Percentiles rank a stretch among this genome's conserved stretches.
Conservation (phyloP, 257 asterid species). For the Petrea volubilis region DNA sequence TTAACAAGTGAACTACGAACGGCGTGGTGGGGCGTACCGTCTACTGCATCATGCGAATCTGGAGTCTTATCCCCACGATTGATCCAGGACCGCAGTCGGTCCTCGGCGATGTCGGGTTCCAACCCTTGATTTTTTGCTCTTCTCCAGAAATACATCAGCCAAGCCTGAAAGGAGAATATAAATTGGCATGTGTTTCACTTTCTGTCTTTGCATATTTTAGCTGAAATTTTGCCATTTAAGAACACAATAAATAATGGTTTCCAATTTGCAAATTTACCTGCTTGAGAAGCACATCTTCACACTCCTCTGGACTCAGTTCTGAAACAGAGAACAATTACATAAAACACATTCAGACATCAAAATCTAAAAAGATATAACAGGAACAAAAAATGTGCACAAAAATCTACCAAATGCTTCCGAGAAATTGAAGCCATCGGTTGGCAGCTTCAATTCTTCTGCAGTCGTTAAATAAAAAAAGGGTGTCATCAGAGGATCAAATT, state of each 20-base stretch:
- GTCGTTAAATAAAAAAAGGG: neutral
- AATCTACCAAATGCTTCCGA: conserved; percentile 73
- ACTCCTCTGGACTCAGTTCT: conserved; percentile 78
- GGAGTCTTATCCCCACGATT: conserved; percentile 51
- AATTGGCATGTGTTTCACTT: no score
- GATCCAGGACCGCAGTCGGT: conserved; percentile 75
- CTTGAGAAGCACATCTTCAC: conserved; percentile 73
- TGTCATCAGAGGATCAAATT: neutral
- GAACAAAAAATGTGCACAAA: neutral
- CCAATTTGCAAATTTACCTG: conserved; percentile 44
- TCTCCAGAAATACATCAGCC: conserved; percentile 87
- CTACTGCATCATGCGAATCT: conserved; percentile 77
- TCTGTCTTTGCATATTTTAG: no score
- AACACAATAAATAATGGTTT: neutral
- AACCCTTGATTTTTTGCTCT: conserved; percentile 67
- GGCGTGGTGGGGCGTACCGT: conserved; percentile 44
- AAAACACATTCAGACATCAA: neutral
- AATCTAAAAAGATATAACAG: neutral
- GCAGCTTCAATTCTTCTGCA: conserved; percentile 78
- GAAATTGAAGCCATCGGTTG: conserved; percentile 56
- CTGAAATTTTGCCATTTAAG: neutral
- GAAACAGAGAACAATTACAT: conserved; percentile 26
- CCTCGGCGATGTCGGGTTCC: conserved; percentile 81
- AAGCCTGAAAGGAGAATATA: conserved; percentile 48
- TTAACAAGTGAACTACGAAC: neutral